Conservation (phyloP, 2,329 filamentous ascomycete species). For the Paecilomyces variotii region DNA sequence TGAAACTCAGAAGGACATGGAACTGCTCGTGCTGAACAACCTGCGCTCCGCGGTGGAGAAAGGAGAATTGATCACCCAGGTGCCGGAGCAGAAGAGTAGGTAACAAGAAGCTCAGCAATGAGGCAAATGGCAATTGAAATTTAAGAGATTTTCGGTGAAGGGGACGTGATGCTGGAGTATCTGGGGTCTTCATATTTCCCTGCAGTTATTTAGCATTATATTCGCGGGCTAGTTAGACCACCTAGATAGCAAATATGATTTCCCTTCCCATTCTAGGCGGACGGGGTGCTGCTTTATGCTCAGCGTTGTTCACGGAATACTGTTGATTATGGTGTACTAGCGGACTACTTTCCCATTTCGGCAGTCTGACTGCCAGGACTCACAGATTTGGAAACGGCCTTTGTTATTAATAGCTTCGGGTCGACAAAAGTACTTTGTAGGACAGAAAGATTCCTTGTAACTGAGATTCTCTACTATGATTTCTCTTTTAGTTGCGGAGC, state of each 20-base stretch:
- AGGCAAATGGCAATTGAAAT: neutral
- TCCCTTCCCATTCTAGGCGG: neutral
- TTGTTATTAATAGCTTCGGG: too few species aligned
- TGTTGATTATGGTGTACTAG: too few species aligned
- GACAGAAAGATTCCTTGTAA: too few species aligned
- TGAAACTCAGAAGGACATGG: conserved; percentile 56
- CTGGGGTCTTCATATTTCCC: neutral
- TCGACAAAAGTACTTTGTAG: too few species aligned
- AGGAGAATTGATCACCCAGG: conserved; percentile 51
- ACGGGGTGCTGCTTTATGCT: too few species aligned
- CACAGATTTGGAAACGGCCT: too few species aligned
- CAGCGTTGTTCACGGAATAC: too few species aligned
- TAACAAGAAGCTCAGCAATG: conserved; percentile 3
- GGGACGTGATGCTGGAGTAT: neutral
- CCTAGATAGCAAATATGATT: neutral
- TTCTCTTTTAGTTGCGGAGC: too few species aligned
- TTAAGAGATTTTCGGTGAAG: neutral
- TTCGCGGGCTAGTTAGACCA: neutral
- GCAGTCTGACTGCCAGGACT: too few species aligned
- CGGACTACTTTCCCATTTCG: too few species aligned
- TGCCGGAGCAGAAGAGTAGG: conserved; percentile 50
- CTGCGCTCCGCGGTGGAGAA: conserved; percentile 49
- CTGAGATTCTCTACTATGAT: too few species aligned
- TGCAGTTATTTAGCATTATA: neutral
- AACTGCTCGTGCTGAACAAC: conserved; percentile 51